Percentiles rank a stretch among this genome's conserved stretches.
Conservation (phyloP, 768 basidiomycete genomes). For the Termitomyces sp. region DNA sequence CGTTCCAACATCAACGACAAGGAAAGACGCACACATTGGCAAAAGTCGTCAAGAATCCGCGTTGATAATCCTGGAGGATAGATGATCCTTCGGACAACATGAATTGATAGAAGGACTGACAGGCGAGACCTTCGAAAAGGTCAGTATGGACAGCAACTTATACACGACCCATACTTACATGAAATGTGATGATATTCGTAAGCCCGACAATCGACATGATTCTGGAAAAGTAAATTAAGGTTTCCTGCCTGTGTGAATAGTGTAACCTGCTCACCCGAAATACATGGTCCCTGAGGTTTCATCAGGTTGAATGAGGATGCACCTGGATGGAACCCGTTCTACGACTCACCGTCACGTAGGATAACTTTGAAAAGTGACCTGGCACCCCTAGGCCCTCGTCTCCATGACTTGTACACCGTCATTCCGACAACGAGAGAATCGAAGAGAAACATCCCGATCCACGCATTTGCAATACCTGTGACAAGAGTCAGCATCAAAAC, state of each 20-base stretch:
- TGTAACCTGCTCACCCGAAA: conserved; percentile 28
- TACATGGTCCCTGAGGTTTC: conserved; percentile 28
- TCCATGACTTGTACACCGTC: conserved; percentile 34
- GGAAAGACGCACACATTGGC: not conserved
- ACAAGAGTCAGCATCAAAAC: not conserved
- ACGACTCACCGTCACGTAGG: conserved; percentile 34
- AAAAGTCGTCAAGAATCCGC: not conserved
- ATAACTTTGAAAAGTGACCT: conserved; percentile 26
- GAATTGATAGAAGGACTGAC: not conserved
- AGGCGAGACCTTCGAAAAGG: not conserved
- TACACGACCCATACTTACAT: conserved; percentile 7
- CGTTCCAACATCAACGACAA: not conserved
- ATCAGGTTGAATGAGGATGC: not conserved
- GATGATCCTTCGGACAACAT: not conserved
- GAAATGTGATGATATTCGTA: conserved; percentile 19
- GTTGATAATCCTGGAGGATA: not conserved
- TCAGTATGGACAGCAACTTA: not conserved
- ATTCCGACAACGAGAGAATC: conserved; percentile 38
- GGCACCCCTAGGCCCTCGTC: conserved; percentile 15
- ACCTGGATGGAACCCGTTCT: no score
- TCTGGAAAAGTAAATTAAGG: conserved; percentile 1
- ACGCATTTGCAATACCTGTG: conserved; percentile 32
- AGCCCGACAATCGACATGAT: conserved; percentile 18
- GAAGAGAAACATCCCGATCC: conserved; percentile 35
- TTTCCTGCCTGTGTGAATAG: not conserved